Evolutionary conservation across 495 filamentous ascomycete genomes (phyloP).

Genomic region (Podospora didyma): DNA sequence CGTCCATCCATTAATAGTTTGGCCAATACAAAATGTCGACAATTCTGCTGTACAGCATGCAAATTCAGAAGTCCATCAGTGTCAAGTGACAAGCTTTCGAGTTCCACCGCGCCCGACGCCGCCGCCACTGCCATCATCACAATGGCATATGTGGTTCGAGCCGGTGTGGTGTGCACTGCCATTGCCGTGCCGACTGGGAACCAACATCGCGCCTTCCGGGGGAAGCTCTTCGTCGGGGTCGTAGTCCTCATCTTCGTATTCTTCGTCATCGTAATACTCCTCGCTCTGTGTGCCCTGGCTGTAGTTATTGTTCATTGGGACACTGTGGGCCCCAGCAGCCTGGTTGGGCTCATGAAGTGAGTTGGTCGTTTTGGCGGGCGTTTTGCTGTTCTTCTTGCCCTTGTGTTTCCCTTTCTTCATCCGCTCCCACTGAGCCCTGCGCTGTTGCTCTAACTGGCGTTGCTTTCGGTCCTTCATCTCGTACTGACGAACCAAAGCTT

Average conservation of each 20-base stretch:
- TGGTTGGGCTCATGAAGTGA: conserved; percentile 23
- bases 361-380: conserved; percentile 54
- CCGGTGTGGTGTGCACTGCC: neutral
- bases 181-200: conserved; percentile 21
- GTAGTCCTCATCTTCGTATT: conserved; percentile 33
- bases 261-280: conserved; percentile 37
- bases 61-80: no score
- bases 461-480: conserved; percentile 90
- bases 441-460: conserved; percentile 75
- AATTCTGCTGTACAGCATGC: no score
- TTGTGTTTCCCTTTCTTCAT: conserved; percentile 94
- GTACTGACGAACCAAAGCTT: conserved; percentile 83
- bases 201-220: conserved; percentile 17
- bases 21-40: no score
- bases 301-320: conserved; percentile 25
- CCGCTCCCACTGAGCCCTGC: conserved; percentile 81
- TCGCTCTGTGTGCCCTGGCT: conserved; percentile 25
- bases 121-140: no score
- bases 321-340: conserved; percentile 19
- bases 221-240: conserved; percentile 29
- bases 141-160: neutral
- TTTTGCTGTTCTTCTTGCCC: conserved; percentile 63
- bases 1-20: no score
- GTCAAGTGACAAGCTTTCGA: no score
- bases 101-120: no score